Base-by-base conservation (phyloP, 306 rosid genomes). In the Luffa acutangula region DNA sequence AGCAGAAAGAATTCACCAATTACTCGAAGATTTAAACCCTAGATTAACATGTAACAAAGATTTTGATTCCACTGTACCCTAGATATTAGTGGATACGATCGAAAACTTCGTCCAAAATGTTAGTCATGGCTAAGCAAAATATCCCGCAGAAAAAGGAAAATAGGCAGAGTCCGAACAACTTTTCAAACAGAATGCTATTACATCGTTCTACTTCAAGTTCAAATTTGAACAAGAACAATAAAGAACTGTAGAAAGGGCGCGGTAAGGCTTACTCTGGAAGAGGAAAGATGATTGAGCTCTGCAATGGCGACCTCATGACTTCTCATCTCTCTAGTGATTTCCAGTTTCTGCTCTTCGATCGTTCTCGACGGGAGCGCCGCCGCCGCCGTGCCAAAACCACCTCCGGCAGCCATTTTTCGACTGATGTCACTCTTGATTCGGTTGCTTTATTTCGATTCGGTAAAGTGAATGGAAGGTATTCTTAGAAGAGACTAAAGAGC, bases 251-350 rank as follows among this genome's bases (percentile, higher is more conserved):
- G 51, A 54, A 21, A 42, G 25, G 17, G 3, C 33, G 12, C 4
- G 49, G 33, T 52, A 51, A 49, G 6, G 37, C 36, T 37, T 85
- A 91, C 98, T 82, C 93, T 80, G 42, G 91, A 82, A 67, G 95
- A 83, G 42, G 92, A 81, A 15, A 88, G 89, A 69, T 81, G 72
- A 82, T 84, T 80, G 85, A 91, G 97, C 84, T 93, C 98, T 48
- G 87, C 93, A 46, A 91, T 81, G 73, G 97, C 92, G 33, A 91
- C 88, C 81, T 93, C 89, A 78, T 86, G 92, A 84, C 86, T 79
- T 85, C 85, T 82, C 63, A 91, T 14, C 79, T 87, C 79, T 86
- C 83, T 87, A 2, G 70, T 54, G n/a, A 83, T 59, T 36, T 70
- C 80, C 51, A 80, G 41, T 78, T 72, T 85, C 4, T 36, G 74